Evolutionary conservation across 345 rosid genomes (phyloP).

Genomic region (Rhodomyrtus tomentosa): DNA sequence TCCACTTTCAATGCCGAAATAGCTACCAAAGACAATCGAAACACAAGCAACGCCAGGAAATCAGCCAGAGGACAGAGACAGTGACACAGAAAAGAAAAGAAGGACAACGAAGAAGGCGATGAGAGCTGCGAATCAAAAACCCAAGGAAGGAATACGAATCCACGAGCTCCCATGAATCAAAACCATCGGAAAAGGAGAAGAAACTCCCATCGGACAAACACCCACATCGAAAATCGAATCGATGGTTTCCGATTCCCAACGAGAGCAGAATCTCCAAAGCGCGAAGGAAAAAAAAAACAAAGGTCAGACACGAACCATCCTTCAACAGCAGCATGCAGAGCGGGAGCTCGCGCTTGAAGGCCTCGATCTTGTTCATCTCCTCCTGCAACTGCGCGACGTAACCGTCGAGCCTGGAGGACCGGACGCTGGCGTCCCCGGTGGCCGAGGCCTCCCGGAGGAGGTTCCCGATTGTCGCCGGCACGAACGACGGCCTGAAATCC

Average conservation of each 20-base stretch:
- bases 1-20: conserved; percentile 46
- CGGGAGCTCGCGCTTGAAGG: conserved; percentile 80
- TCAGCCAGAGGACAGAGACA: neutral
- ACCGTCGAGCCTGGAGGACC: conserved; percentile 33
- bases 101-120: neutral
- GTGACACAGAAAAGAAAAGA: neutral
- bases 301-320: conserved; percentile 40
- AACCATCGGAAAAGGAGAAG: neutral
- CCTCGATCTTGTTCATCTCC: conserved; percentile 78
- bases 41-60: neutral
- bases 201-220: neutral
- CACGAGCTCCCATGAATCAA: neutral
- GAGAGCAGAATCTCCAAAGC: neutral
- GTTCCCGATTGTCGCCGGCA: conserved; percentile 42
- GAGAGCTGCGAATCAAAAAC: neutral
- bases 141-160: neutral
- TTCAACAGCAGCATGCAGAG: conserved; percentile 63
- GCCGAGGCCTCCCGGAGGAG: conserved; percentile 32
- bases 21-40: conserved; percentile 30
- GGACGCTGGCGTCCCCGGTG: conserved; percentile 31
- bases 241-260: neutral
- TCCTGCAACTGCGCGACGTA: conserved; percentile 53
- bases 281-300: neutral
- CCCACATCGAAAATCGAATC: neutral
- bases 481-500: conserved; percentile 36